Base-by-base conservation (phyloP, 805 yeast species). In the Kodamaea nitidulidarum region DNA sequence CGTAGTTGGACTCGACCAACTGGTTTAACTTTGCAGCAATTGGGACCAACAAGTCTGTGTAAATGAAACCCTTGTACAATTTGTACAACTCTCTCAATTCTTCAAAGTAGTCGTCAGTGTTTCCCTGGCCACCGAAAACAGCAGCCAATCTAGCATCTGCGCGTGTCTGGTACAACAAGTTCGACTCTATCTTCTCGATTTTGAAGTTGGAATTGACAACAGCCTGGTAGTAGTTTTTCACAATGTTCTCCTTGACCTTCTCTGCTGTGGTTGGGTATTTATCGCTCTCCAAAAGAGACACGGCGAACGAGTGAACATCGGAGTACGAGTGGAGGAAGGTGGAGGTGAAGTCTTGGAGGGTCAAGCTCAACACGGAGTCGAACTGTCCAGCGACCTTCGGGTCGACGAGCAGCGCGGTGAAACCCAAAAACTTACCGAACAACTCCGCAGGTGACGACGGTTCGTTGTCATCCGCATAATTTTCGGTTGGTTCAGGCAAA, bases 71-170 rank as follows among this genome's bases (percentile, higher is more conserved):
- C 49, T 81, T 74, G 72, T 93, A 93, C 43, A 81, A 74, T 48
- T 77, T 69, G 71, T 85, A 83, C 43, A 90, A 62, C 49, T 88
- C 95, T 61, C 95, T 81, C 60, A 93, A 77, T 71, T 93, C 99
- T 61, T 90, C 96, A 54, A 93, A 93, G 71, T 88, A 93, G 61
- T 93, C 97, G 60, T 93, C 98, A 38, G 95, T 82, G 71, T 88
- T 91, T 67, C 99, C 99, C 72, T 93, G 99, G 56, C 99, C 99
- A 61, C 99, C 98, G 55, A 91, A 93, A 51, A 93, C 80, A 47
- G 97, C 95, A 44, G 76, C 79, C 41, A 90, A 64, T 44, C 73
- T 70, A 32, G 90, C 86, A 36, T 73, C 65, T 42, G 72, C 71
- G 37, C 69, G 57, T n/a, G 76, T 76, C 37, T 84, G 79, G 46